Percentiles rank a stretch among this genome's conserved stretches.
These are phyloP conservation scores for Mycena citricolor DNA, from an alignment of 1,284 basidiomycete genomes.

Conservation along the genomic window DNA sequence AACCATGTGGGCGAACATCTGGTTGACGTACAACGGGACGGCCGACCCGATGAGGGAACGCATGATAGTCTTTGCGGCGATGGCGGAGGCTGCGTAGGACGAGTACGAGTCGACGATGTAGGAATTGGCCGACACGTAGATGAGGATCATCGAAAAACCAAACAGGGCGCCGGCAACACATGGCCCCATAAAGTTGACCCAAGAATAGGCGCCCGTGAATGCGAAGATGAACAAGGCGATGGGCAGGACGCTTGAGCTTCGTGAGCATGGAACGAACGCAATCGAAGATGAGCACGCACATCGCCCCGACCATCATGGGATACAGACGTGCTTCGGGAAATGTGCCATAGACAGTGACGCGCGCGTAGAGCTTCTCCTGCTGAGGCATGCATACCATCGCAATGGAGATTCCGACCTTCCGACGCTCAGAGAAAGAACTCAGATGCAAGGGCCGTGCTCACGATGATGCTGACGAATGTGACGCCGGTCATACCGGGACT, in stretches of 20 bases:
- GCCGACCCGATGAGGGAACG: constrained; percentile 38
- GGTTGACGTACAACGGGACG: constrained; percentile 39
- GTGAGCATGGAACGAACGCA: neutral
- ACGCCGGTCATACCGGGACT: constrained; percentile 44
- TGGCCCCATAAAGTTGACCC: constrained; percentile 39
- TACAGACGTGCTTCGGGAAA: constrained; percentile 54
- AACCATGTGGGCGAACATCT: constrained; percentile 42
- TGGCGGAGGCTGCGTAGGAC: constrained; percentile 41
- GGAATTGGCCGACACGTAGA: constrained; percentile 43
- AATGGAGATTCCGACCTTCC: constrained; percentile 37
- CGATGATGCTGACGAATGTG: constrained; percentile 52
- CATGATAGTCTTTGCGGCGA: constrained; percentile 43
- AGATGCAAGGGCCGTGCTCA: constrained; percentile 23
- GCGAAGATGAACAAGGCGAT: constrained; percentile 41
- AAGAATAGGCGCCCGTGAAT: constrained; percentile 44
- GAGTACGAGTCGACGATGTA: constrained; percentile 45
- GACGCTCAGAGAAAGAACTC: constrained; percentile 1
- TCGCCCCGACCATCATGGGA: constrained; percentile 47
- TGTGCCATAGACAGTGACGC: constrained; percentile 37
- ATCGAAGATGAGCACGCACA: constrained; percentile 35
- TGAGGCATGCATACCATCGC: constrained; percentile 33
- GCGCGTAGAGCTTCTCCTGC: constrained; percentile 36
- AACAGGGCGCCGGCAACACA: constrained; percentile 37
- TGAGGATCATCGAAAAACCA: constrained; percentile 40
- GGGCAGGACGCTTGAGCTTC: constrained; percentile 33